Base-by-base conservation (phyloP, 2,329 filamentous ascomycete species). In the Coniochaeta sp. region DNA sequence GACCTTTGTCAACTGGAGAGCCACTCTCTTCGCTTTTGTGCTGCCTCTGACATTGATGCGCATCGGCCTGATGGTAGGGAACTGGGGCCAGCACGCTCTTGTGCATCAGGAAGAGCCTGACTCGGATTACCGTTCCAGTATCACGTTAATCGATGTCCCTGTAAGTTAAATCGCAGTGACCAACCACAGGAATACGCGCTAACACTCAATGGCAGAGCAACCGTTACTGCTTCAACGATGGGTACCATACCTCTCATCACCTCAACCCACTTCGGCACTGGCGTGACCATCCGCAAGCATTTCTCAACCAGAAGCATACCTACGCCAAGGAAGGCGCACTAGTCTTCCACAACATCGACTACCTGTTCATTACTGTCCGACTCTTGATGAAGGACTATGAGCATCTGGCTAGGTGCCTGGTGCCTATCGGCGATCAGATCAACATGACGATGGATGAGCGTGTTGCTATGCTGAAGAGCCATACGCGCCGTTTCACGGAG, bases 51-150 rank as follows among this genome's bases (percentile, higher is more conserved):
- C 82, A 2, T 71, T 88, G 32, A 80, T 93, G 72, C 81, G 90
- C 0, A 66, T 90, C 19, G 89, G 86, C 0, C 72, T 93, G 63
- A 93, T 93, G 90, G 80, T 90, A 8, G 90, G 90, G 1, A 93
- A 93, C 69, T 93, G 89, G 89, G 90, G 89, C 3, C 90, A 93
- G 70, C 90, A 93, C 70, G 89, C 89, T 1, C 87, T 93, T 64
- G 89, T 93, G 7, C 89, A 93, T 66, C 83, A 87, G 22, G 76
- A 84, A 14, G 86, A 91, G 65, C 90, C 90, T 0, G 83, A 90
- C 67, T 92, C 89, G 0, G 89, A 93, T 69, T 93, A 87, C 67
- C 80, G 89, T 38, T 91, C 88, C 0, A 92, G 89, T 71, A 89
- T 93, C 64, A 93, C 90, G 0, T 70, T 93, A 26, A 86, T 93